A percentile compares a stretch with the other conserved stretches of the same genome.
Evolutionary conservation across 225 moss, liverwort and hornwort species (phyloP).

Genomic region (Pseudisothecium myosuroides): DNA sequence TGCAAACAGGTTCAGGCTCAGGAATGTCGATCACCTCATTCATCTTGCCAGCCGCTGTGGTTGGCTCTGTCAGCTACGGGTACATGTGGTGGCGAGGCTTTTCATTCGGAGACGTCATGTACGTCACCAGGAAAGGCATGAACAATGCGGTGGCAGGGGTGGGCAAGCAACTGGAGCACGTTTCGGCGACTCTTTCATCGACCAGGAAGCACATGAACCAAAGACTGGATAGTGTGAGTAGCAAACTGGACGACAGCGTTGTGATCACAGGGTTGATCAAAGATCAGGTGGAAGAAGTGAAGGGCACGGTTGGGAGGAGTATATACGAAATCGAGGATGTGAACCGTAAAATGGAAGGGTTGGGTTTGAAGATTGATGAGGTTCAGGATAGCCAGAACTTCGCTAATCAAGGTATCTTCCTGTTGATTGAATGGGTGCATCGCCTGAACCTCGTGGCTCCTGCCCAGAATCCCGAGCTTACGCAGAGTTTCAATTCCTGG

Average conservation of each 20-base stretch:
- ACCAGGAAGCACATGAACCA: conserved; percentile 71
- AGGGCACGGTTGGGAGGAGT: conserved; percentile 55
- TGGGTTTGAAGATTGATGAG: conserved; percentile 78
- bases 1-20: conserved; percentile 39
- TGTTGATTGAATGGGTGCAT: conserved; percentile 66
- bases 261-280: conserved; percentile 55
- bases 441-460: conserved; percentile 36
- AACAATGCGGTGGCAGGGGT: conserved; percentile 62
- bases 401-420: conserved; percentile 62
- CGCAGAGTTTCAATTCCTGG: conserved; percentile 46
- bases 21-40: conserved; percentile 39
- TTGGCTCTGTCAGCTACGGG: conserved; percentile 59
- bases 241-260: conserved; percentile 59
- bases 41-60: conserved; percentile 57
- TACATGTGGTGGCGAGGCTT: conserved; percentile 84
- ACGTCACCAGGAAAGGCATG: conserved; percentile 72
- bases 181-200: conserved; percentile 68
- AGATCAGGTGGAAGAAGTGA: conserved; percentile 69
- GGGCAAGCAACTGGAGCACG: conserved; percentile 75
- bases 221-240: conserved; percentile 55
- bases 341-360: conserved; percentile 64
- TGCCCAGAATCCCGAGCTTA: conserved; percentile 53
- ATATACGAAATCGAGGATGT: conserved; percentile 68
- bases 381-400: conserved; percentile 75
- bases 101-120: conserved; percentile 73